phyloP scores from a whole-genome alignment of 2,329 filamentous ascomycete species.

The Cladosporium cucumerinum region DNA sequence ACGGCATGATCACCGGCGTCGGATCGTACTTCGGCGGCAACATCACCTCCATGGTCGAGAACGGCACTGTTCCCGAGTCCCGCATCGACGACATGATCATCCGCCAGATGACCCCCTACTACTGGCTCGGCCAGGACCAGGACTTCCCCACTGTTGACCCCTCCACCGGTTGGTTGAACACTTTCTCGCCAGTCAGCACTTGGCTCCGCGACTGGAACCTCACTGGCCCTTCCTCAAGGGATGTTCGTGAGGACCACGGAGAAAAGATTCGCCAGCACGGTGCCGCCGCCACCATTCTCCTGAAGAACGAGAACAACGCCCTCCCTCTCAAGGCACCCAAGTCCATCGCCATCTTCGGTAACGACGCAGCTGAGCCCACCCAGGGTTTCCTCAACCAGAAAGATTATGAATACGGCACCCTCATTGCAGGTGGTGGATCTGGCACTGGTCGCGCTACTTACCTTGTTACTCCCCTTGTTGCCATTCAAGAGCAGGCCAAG shows the following conservation, averaged over 20 bases:
- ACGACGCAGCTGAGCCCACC: slow-evolving; percentile 25
- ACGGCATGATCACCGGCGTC: slow-evolving; percentile 22
- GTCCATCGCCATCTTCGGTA: slow-evolving; percentile 48
- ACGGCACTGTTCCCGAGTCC: slow-evolving; percentile 48
- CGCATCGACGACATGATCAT: slow-evolving; percentile 60
- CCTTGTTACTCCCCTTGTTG: slow-evolving; percentile 41
- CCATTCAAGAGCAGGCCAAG: slow-evolving; percentile 35
- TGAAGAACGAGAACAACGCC: slow-evolving; percentile 57
- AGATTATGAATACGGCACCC: slow-evolving; percentile 38
- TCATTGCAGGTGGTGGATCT: slow-evolving; percentile 40
- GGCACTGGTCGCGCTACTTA: slow-evolving; percentile 40
- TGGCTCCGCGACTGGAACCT: slow-evolving; percentile 48
- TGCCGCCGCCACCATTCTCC: slow-evolving; percentile 51
- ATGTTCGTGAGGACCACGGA: slow-evolving; percentile 57
- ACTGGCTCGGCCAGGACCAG: slow-evolving; percentile 27
- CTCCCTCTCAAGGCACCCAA: slow-evolving; percentile 52
- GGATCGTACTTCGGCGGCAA: slow-evolving; percentile 26
- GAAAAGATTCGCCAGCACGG: slow-evolving; percentile 29
- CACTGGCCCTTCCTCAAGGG: slow-evolving; percentile 51
- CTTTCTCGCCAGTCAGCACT: slow-evolving; percentile 49
- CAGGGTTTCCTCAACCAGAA: slow-evolving; percentile 12
- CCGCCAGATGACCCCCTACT: slow-evolving; percentile 50
- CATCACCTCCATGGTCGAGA: slow-evolving; percentile 51
- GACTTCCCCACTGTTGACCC: slow-evolving; percentile 41
- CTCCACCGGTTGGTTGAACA: slow-evolving; percentile 44